These are phyloP conservation scores for Beverwykella pulmonaria DNA, from an alignment of 495 filamentous ascomycete species.

Conservation along the genomic window DNA sequence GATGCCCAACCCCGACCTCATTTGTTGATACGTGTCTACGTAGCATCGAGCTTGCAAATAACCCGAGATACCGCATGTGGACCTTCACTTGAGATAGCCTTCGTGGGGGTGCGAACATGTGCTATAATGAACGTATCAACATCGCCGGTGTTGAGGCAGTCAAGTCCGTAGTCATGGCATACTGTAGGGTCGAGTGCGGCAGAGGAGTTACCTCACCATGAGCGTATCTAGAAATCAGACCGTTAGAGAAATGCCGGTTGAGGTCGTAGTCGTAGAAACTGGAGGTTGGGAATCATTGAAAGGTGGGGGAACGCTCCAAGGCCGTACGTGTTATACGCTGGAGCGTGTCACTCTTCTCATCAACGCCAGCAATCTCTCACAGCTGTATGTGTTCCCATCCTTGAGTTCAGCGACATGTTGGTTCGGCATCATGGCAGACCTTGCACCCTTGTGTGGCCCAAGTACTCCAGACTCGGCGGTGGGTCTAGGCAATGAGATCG, in stretches of 20 bases:
- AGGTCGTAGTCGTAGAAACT: neutral
- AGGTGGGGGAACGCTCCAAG: too few relatives aligned
- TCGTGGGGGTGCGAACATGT: conserved; percentile 2
- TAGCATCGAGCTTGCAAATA: conserved; percentile 18
- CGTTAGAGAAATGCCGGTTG: neutral
- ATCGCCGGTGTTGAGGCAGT: conserved; percentile 11
- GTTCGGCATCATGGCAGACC: neutral
- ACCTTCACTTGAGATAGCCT: neutral
- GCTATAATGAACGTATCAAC: conserved; percentile 16
- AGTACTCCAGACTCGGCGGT: too few relatives aligned
- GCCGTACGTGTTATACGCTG: too few relatives aligned
- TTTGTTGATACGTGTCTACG: conserved; percentile 11
- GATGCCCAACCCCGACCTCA: conserved; percentile 1
- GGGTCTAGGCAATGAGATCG: neutral
- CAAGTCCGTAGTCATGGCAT: conserved; percentile 6
- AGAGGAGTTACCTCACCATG: conserved; percentile 12
- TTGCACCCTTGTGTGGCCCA: too few relatives aligned
- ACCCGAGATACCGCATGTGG: conserved; percentile 7
- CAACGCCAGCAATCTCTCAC: too few relatives aligned
- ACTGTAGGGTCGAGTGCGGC: conserved; percentile 21
- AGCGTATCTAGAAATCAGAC: conserved; percentile 18
- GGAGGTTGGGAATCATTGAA: neutral
- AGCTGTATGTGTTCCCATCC: too few relatives aligned
- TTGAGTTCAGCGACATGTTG: neutral
- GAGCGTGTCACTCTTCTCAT: too few relatives aligned